Evolutionary conservation across 345 rosid species (phyloP), one percentile per base, ranked within the genome.

Genomic region (Populus ilicifolia): DNA sequence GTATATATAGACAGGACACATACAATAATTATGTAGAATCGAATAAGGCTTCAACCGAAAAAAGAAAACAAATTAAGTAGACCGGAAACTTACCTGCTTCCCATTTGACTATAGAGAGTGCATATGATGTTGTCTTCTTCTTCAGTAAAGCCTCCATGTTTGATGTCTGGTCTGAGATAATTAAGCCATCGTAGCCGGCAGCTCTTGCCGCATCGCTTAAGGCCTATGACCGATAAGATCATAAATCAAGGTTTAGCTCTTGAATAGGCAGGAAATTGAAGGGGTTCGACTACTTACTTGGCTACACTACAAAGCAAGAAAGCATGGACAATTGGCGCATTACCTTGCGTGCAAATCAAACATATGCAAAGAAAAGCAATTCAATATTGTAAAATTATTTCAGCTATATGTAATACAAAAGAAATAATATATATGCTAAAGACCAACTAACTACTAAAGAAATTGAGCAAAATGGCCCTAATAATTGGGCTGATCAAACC

Each of bases 111-210:
- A 81, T 87, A 86, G 77, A 90, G 89, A 70, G 79, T 75, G 82
- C 87, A 87, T 27, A 92, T 92, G 82, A 81, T 81, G 76, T 69
- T 76, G 33, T 92, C 93, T 86, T 92, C 97, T 73, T 89, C 92
- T 41, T 87, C 87, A 3, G 93, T 79, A 81, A 89, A 92, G 50
- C 89, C 89, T 67, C 97, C 94, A 79, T 83, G 97, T 76, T 87
- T 92, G 73, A 92, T 85, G 79, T 85, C 83, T 56, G 97, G 97
- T 77, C 93, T 85, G 44, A 92, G 82, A 84, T 92, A 92, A 77
- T 92, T 92, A n/a, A 92, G 87, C 97, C 97, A 92, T 75, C 97
- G 86, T 41, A 92, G 82, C 13, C 97, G 84, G 77, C 97, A 92
- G 65, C 97, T 92, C 88, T 90, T 92, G 67, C 97, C 94, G 67